Conservation (phyloP, 1,139 yeast species). For the Debaryomyces subglobosus region DNA sequence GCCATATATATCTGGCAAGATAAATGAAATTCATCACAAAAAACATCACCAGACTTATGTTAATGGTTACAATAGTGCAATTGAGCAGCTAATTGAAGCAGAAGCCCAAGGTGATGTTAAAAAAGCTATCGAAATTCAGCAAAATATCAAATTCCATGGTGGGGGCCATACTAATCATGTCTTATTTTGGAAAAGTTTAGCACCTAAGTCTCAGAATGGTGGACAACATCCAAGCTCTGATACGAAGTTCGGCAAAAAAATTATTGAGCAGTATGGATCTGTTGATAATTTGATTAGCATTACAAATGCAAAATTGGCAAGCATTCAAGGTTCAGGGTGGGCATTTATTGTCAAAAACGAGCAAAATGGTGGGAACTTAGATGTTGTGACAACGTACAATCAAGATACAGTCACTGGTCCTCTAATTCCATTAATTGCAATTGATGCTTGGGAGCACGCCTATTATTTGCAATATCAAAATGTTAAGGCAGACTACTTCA, state of each 20-base stretch:
- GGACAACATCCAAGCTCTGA: conserved; percentile 41
- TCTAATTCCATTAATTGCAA: conserved; percentile 46
- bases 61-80: conserved; percentile 43
- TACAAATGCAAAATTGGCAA: conserved; percentile 45
- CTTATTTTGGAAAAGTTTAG: conserved; percentile 48
- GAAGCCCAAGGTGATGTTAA: conserved; percentile 40
- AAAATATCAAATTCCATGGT: conserved; percentile 46
- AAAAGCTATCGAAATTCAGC: conserved; percentile 39
- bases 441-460: conserved; percentile 58
- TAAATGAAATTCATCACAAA: conserved; percentile 44
- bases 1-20: conserved; percentile 46
- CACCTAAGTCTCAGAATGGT: conserved; percentile 44
- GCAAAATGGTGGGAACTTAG: conserved; percentile 42
- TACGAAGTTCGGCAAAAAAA: conserved; percentile 37
- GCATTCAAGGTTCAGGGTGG: conserved; percentile 55
- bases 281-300: conserved; percentile 41
- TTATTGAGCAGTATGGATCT: conserved; percentile 43
- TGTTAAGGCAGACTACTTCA: conserved; percentile 49
- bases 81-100: conserved; percentile 40
- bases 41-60: conserved; percentile 50
- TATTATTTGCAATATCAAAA: conserved; percentile 53
- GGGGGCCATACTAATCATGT: conserved; percentile 51
- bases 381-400: conserved; percentile 46
- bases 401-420: conserved; percentile 51
- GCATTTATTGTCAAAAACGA: conserved; percentile 49